phyloP scores from a whole-genome alignment of 78 protist species.

The slime mould (Dictyostelium discoideum) region DNA sequence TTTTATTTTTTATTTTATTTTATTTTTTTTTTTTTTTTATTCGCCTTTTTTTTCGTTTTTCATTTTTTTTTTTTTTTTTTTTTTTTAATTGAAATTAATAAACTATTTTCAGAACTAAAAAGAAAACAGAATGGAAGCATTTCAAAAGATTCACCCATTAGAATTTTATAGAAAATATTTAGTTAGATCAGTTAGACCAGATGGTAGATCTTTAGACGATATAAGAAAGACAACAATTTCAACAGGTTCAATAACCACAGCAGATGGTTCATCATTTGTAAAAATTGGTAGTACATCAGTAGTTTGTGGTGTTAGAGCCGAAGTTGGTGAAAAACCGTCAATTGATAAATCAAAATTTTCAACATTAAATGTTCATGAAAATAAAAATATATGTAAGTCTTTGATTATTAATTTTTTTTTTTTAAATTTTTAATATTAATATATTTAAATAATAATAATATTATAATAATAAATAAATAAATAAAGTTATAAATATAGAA shows the following conservation, averaged over 20 bases:
- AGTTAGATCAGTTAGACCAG: slow-evolving; percentile 81
- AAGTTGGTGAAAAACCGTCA: slow-evolving; percentile 47
- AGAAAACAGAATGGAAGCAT: slow-evolving; percentile 77
- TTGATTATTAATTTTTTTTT: not conserved
- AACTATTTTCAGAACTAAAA: not conserved
- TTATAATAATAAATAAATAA: not conserved
- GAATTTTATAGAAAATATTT: slow-evolving; percentile 83
- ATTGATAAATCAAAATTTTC: not conserved
- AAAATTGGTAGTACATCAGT: slow-evolving; percentile 81
- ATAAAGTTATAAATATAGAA: slow-evolving; percentile 79
- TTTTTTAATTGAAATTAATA: not conserved
- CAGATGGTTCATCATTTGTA: slow-evolving; percentile 77
- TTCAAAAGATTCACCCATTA: slow-evolving; percentile 82
- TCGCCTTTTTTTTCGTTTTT: not conserved
- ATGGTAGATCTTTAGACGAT: slow-evolving; percentile 67
- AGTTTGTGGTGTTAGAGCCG: slow-evolving; percentile 72
- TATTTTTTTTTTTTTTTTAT: no score
- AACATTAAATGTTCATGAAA: not conserved
- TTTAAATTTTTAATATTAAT: not conserved
- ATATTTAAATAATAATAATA: no score
- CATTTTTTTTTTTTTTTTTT: not conserved
- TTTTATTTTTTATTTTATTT: not conserved
- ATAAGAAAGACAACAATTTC: slow-evolving; percentile 57
- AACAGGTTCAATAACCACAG: slow-evolving; percentile 66
- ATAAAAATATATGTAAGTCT: not conserved